Evolutionary conservation across 352 stramenopile species (phyloP), one percentile per base, ranked within the genome.

Genomic region (Globisporangium cystogenes): DNA sequence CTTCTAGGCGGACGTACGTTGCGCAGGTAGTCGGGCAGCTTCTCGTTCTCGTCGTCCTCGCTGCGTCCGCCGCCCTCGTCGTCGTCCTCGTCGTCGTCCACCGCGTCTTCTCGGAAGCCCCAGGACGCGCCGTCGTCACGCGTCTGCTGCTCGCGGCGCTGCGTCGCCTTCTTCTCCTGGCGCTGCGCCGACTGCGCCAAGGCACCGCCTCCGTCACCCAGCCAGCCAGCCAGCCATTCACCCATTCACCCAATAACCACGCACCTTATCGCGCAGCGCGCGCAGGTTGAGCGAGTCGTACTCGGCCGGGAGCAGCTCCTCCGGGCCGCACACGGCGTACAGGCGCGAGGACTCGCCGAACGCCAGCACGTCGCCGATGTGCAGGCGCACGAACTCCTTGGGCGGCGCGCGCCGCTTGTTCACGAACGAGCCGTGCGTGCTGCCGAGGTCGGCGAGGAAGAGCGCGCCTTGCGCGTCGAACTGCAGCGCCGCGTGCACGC

Each of bases 271-370:
- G 21, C 74, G 52, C 11, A 79, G 64, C 11, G 56, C 64, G 10
- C 55, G 59, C 40, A 84, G 51, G 43, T 80, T 83, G 0, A 53
- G 46, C n/a, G 75, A 83, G 55, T 93, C 77, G 56, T 91, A 87
- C 60, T 96, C 86, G 20, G 74, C 68, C 7, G 80, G 83, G 18
- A 79, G 53, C 16, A 92, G 57, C 41, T 93, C 81, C 18, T 59
- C 55, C 0, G 87, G 84, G 0, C 87, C 87, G 43, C 73, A 79
- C 12, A 96, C 50, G 0, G 72, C 77, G 55, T 96, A 95, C 43
- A 93, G 67, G 24, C 87, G 64, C 53, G 85, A 92, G 4, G 83
- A 95, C 50, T 93, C 84, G n/a, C 83, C 87, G 66, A 96, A 96
- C 18, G 71, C 78, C 15, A 96, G 18, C 39, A 96, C 60, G 65